Base-by-base conservation (phyloP, 176 grass and related monocot species). In the Aegilops bicornis region DNA sequence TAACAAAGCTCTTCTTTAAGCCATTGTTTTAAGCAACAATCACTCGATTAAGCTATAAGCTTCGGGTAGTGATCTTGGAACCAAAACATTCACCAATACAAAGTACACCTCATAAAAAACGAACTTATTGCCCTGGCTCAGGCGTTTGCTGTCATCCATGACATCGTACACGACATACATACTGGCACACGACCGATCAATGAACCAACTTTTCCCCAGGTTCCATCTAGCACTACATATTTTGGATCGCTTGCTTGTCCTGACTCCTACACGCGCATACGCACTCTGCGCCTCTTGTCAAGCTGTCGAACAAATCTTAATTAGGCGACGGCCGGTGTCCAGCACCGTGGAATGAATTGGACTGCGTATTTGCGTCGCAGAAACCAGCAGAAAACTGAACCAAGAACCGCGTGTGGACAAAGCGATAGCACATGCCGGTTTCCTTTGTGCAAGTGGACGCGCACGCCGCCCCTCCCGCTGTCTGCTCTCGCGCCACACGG, bases 361-460 rank as follows among this genome's bases (percentile, higher is more conserved):
- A 45, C 43, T 23, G 71, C 6, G 23, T 2, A 15, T 29, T 25
- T 73, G 29, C 14, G 27, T 17, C 1, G 23, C n/a, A 30, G 43
- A 58, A 40, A 58, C 2, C 29, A 36, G 69, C 22, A 29, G 10
- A 36, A 37, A 17, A 19, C 17, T 6, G 3, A 15, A 54, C 2
- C 56, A 22, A 13, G 10, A 22, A 14, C 27, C 33, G 31, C 5
- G 75, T 30, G 31, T 29, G 63, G 77, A 81, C 69, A 85, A 85
- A 72, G 85, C 19, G 13, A 73, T 9, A 14, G 71, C 85, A 84
- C 85, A 84, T 88, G 82, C 70, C 64, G 4, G 40, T 54, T 85
- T 61, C 85, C 77, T 33, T 63, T 61, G 69, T 83, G 76, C 85
- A 76, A 81, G 69, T 91, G 85, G 85, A 77, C 29, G 59, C 13